Conservation (phyloP, 768 basidiomycete genomes). For the Hemileccinum impolitum region DNA sequence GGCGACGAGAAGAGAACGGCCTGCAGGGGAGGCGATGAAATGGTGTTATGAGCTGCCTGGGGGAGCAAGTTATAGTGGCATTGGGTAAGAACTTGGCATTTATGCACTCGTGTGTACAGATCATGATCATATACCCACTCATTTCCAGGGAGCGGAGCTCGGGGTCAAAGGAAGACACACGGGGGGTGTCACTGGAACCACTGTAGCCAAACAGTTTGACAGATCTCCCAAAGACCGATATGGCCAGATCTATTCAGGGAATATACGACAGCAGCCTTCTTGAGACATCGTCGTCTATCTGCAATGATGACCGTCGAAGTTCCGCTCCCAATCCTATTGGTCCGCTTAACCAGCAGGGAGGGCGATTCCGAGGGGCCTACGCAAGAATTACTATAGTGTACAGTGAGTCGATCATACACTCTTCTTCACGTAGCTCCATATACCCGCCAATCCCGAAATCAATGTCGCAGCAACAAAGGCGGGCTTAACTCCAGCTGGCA, state of each 20-base stretch:
- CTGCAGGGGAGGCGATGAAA: slow-evolving; percentile 21
- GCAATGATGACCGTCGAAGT: slow-evolving; percentile 11
- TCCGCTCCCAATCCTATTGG: slow-evolving; percentile 24
- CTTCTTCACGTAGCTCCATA: slow-evolving; percentile 95
- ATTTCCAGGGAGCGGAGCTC: slow-evolving; percentile 41
- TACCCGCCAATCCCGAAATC: slow-evolving; percentile 85
- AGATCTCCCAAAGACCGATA: slow-evolving; percentile 35
- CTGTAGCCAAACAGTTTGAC: slow-evolving; percentile 32
- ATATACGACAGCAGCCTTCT: slow-evolving; percentile 32
- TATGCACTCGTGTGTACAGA: slow-evolving; percentile 35
- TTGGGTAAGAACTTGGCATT: slow-evolving; percentile 36
- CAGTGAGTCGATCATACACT: slow-evolving; percentile 59
- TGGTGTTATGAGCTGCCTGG: slow-evolving; percentile 19
- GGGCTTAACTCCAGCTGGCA: slow-evolving; percentile 85
- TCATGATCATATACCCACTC: slow-evolving; percentile 36
- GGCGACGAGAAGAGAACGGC: slow-evolving; percentile 21
- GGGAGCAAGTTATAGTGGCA: slow-evolving; percentile 29
- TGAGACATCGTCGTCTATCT: slow-evolving; percentile 24
- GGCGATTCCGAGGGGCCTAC: slow-evolving; percentile 27
- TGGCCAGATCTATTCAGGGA: slow-evolving; percentile 29
- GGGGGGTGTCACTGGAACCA: slow-evolving; percentile 33
- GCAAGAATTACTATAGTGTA: slow-evolving; percentile 46
- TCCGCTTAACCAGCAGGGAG: slow-evolving; percentile 22
- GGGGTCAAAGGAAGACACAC: slow-evolving; percentile 38
- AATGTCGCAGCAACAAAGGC: slow-evolving; percentile 86